Conservation (phyloP, 345 rosid genomes). For the Excoecaria cochinchinensis region DNA sequence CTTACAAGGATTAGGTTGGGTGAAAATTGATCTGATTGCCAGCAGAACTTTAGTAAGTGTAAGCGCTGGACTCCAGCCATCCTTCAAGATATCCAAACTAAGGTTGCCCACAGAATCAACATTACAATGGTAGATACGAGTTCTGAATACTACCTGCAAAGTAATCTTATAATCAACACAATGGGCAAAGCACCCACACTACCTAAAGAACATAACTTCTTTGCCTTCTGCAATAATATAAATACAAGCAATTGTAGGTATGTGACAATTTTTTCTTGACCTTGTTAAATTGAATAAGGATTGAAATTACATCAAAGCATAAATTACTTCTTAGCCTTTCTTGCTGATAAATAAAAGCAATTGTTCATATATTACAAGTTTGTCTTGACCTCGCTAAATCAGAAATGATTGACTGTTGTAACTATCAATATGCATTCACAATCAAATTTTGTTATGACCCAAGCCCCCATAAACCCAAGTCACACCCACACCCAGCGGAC, state of each 20-base stretch:
- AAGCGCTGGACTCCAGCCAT: constrained; percentile 92
- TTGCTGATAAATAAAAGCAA: background rate
- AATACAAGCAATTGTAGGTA: background rate
- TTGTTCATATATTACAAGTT: background rate
- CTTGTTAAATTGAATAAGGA: background rate
- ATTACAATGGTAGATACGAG: constrained; percentile 89
- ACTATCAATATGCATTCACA: background rate
- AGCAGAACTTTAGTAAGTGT: constrained; percentile 73
- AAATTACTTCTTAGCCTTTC: background rate
- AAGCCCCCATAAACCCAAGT: too few species aligned
- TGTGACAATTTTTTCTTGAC: background rate
- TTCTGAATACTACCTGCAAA: constrained; percentile 75
- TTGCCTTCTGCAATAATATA: background rate
- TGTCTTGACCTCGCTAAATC: background rate
- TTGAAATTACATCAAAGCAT: background rate
- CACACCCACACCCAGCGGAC: too few species aligned
- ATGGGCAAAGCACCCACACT: background rate
- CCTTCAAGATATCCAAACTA: constrained; percentile 68
- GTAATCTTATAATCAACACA: constrained; percentile 20
- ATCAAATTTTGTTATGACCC: too few species aligned
- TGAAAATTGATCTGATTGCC: constrained; percentile 75
- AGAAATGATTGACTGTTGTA: background rate
- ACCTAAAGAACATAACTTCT: background rate
- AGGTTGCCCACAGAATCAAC: constrained; percentile 75
- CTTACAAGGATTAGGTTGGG: constrained; percentile 71